phyloP scores from a whole-genome alignment of 2,329 filamentous ascomycete species.

The Aureobasidium mangrovei region DNA sequence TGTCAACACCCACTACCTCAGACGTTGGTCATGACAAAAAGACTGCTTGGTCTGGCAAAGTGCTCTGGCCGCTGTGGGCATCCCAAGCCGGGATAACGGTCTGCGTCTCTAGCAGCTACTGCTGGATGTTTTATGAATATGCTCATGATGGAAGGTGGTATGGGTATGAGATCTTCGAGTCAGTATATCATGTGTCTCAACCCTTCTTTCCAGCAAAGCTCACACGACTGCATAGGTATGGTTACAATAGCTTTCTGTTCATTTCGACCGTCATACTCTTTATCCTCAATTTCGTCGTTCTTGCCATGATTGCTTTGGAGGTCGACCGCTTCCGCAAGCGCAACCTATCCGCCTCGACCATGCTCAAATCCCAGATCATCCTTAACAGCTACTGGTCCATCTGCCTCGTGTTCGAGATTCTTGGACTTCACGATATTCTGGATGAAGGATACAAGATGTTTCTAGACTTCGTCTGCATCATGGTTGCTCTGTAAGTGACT shows the following conservation, averaged over 20 bases:
- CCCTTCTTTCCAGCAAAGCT: too few species aligned
- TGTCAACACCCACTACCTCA: not conserved
- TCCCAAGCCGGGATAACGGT: not conserved
- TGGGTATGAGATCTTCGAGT: too few species aligned
- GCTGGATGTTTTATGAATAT: not conserved
- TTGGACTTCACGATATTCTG: not conserved
- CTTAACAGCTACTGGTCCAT: not conserved
- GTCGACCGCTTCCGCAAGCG: not conserved
- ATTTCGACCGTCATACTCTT: not conserved
- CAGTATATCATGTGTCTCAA: too few species aligned
- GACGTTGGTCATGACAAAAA: not conserved
- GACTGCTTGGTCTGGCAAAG: conserved; percentile 1
- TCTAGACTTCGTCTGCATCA: not conserved
- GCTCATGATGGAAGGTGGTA: not conserved
- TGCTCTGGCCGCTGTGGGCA: not conserved
- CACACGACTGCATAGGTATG: too few species aligned
- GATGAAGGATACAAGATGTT: not conserved
- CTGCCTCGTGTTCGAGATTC: not conserved
- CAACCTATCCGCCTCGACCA: not conserved
- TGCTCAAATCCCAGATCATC: not conserved
- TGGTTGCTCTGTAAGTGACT: not conserved
- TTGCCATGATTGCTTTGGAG: not conserved
- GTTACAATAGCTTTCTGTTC: not conserved
- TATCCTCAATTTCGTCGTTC: not conserved
- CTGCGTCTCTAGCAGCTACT: not conserved